Base-by-base conservation (phyloP, 768 basidiomycete species). In the Lactarius quietus region DNA sequence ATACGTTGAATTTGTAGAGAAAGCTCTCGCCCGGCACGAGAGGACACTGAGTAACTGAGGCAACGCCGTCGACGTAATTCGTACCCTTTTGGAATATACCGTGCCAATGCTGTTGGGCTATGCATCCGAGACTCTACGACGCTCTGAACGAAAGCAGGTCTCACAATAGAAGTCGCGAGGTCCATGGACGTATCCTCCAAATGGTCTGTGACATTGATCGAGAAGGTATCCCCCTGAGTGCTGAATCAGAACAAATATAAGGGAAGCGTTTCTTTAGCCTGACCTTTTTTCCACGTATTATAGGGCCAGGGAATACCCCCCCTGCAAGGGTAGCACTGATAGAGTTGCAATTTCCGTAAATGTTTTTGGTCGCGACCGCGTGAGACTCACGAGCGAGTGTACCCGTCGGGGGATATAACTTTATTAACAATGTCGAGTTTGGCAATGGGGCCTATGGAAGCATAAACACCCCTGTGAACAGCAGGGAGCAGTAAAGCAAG, bases 351-450 rank as follows among this genome's bases (percentile, higher is more conserved):
- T 57, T 10, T 28, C 6, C 29, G n/a, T 36, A 15, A 23, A 9
- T 52, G 14, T 8, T 20, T 29, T 54, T 17, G 18, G 29, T 18
- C 10, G 29, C 28, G 20, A 15, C 1, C 5, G 6, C 7, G 28
- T 29, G 48, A 6, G 20, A 29, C 62, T 17, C 35, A 68, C 67
- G 63, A n/a, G 48, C 74, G 73, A 26, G 4, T 9, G 51, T 51
- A 71, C 0, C 74, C 74, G 53, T 75, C 74, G 14, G 72, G 74
- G 8, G 65, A 55, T 54, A 74, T 59, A 12, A 57, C 31, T 6
- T 2, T 18, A 38, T 72, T 72, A 23, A 43, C 31, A 54, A 74
- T 72, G 3, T 35, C 20, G 17, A 74, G 66, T 28, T 67, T 28
- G 12, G 65, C 64, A 23, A 51, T 53, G 12, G 73, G 71, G 38